Conservation (phyloP, 148 eudicot species). For the Talinum fruticosum region DNA sequence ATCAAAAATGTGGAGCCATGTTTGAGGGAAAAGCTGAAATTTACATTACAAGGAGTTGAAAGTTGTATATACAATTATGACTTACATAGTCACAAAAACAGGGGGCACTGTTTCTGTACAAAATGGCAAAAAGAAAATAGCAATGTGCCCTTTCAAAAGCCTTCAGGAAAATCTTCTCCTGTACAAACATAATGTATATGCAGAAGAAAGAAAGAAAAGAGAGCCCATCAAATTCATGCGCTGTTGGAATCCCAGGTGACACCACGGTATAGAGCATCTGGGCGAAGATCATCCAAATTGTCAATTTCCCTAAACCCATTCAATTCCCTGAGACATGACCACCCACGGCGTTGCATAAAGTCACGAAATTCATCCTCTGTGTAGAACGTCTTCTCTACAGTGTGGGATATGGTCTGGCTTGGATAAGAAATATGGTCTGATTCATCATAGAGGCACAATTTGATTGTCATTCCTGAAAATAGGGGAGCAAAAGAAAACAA, state of each 20-base stretch:
- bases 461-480: constrained; percentile 62
- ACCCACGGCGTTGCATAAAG: constrained; percentile 73
- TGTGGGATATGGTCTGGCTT: constrained; percentile 44
- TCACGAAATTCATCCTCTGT: constrained; percentile 75
- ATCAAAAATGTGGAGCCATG: no score
- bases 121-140: background rate
- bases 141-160: constrained; percentile 6
- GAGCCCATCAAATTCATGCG: background rate
- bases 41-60: background rate
- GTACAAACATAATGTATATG: background rate
- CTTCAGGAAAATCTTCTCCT: background rate
- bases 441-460: constrained; percentile 64
- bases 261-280: constrained; percentile 70
- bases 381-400: constrained; percentile 78
- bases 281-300: constrained; percentile 69
- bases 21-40: background rate
- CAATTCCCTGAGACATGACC: constrained; percentile 58
- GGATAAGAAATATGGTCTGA: constrained; percentile 52
- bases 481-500: background rate
- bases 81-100: constrained; percentile 1
- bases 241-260: constrained; percentile 26
- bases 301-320: constrained; percentile 55
- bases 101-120: constrained; percentile 22
- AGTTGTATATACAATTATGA: constrained; percentile 23
- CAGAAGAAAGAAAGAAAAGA: background rate